These are phyloP conservation scores for Nothopassalora personata DNA, from an alignment of 2,329 filamentous ascomycete species.

Conservation along the genomic window DNA sequence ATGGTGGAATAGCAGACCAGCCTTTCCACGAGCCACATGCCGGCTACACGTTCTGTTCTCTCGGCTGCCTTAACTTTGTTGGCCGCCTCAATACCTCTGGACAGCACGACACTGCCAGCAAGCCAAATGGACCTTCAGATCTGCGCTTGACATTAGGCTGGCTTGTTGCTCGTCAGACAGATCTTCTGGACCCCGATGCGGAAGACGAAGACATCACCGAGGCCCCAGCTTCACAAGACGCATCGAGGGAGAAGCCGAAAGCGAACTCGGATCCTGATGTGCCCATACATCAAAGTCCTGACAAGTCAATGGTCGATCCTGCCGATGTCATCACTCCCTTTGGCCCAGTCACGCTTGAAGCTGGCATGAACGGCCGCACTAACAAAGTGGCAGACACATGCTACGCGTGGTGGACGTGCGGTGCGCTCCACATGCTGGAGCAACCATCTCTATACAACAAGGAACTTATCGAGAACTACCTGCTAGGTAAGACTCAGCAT, in stretches of 20 bases:
- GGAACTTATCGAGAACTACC: conserved; percentile 54
- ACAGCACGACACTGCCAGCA: conserved; percentile 1
- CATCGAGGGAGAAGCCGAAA: background rate
- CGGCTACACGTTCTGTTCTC: conserved; percentile 85
- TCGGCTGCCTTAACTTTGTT: conserved; percentile 73
- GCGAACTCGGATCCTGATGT: background rate
- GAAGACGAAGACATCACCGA: conserved; percentile 5
- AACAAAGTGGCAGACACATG: conserved; percentile 95
- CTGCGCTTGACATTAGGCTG: conserved; percentile 40
- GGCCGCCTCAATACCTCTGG: conserved; percentile 46
- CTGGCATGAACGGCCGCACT: conserved; percentile 82
- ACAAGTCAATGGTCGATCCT: conserved; percentile 15
- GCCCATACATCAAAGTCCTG: conserved; percentile 23
- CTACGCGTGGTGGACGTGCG: conserved; percentile 88
- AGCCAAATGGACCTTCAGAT: conserved; percentile 32
- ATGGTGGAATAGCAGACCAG: conserved; percentile 76
- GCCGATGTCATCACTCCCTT: conserved; percentile 7
- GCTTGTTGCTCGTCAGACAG: conserved; percentile 45
- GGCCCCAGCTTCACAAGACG: background rate
- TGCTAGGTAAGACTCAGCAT: conserved; percentile 83
- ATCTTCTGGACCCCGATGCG: conserved; percentile 35
- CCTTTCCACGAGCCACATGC: conserved; percentile 79
- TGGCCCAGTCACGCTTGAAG: conserved; percentile 9
- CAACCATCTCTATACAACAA: conserved; percentile 18
- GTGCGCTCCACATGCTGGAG: conserved; percentile 43